Evolutionary conservation across 78 protist genomes (phyloP).

Genomic region (Polysphondylium violaceum): DNA sequence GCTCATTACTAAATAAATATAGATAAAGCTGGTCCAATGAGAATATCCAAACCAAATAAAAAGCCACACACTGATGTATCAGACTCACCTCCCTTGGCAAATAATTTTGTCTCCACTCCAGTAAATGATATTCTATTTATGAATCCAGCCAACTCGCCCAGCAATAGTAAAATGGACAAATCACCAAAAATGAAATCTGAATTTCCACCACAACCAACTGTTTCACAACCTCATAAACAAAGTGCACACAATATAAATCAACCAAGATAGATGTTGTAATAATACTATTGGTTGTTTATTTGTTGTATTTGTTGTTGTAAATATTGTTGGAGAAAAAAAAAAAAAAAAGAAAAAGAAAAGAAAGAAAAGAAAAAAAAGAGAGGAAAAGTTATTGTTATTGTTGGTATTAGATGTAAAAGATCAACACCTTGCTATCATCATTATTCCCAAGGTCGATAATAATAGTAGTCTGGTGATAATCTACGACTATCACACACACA

Average conservation of each 20-base stretch:
- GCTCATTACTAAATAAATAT: no score
- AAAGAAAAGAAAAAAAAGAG: background rate
- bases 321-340: background rate
- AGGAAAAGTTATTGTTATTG: no score
- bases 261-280: background rate
- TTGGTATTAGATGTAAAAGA: background rate
- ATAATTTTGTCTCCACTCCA: no score
- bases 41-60: background rate
- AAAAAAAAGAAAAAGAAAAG: no score
- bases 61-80: background rate
- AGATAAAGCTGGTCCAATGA: background rate
- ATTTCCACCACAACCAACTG: background rate
- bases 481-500: no score
- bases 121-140: background rate
- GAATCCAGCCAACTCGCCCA: background rate
- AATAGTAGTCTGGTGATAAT: no score
- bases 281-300: background rate
- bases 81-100: background rate
- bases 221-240: background rate
- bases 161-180: background rate
- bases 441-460: no score
- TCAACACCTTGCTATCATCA: no score
- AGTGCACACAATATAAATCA: background rate
- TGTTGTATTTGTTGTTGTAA: background rate
- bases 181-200: background rate